Evolutionary conservation across 2,329 filamentous ascomycete genomes (phyloP).

Genomic region (Sphaerulina musiva): DNA sequence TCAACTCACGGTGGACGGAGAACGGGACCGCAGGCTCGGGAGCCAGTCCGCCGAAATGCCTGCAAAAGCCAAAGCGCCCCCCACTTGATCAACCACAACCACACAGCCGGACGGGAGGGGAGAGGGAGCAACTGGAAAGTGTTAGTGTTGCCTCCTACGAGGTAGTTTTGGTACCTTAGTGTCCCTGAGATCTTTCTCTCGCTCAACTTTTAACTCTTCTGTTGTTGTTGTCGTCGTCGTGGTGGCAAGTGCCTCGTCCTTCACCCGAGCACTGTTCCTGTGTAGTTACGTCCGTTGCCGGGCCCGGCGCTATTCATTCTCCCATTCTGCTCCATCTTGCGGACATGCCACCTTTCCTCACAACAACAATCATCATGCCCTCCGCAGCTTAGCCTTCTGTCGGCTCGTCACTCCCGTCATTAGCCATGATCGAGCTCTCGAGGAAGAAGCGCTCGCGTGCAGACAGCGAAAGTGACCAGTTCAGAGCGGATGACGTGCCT

Average conservation of each 20-base stretch:
- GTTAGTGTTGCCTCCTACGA: too few species aligned
- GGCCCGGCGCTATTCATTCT: neutral
- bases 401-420: conserved; percentile 6
- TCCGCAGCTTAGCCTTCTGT: conserved; percentile 5
- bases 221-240: too few species aligned
- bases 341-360: neutral
- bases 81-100: too few species aligned
- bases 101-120: too few species aligned
- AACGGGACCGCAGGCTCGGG: too few species aligned
- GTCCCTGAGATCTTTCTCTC: too few species aligned
- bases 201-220: too few species aligned
- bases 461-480: conserved; percentile 13
- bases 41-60: too few species aligned
- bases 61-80: too few species aligned
- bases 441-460: conserved; percentile 18
- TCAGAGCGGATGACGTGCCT: conserved; percentile 6
- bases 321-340: neutral
- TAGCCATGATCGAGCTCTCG: conserved; percentile 7
- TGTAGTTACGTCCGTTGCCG: neutral
- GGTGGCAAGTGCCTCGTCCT: neutral
- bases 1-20: too few species aligned
- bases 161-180: too few species aligned
- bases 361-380: neutral
- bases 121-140: too few species aligned
- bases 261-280: neutral